Evolutionary conservation across 2,329 filamentous ascomycete genomes (phyloP), one percentile per base, ranked within the genome.

Genomic region (Ceratocystis alfenasii): DNA sequence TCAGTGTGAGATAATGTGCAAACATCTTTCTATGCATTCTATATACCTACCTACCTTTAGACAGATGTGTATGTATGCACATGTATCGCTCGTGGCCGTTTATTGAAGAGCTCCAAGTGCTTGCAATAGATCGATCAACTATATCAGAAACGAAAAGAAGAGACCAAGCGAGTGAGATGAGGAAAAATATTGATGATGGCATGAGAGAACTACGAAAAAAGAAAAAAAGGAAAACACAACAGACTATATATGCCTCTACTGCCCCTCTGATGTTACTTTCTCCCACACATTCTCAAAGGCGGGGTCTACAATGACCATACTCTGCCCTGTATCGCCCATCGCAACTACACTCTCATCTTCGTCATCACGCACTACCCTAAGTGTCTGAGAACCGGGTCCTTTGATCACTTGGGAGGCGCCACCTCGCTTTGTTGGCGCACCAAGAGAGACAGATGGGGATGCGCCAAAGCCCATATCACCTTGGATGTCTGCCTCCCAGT

Each of bases 271-370:
- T 41, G 63, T 70, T 17, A 87, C 87, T 74, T 85, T 83, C 63
- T 82, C 85, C 87, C 87, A 90, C 1, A 85, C 87, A 70, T 78
- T 83, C 74, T 90, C 87, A 70, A 90, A 84, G 3, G 77, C 67
- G 20, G 67, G 65, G 28, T 67, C 79, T 62, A 68, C 53, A 33
- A 68, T 68, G 33, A 68, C 66, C 53, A 68, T 65, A 30, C 63
- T 68, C 41, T 74, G 76, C 66, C 77, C 72, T 28, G 62, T 46
- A 22, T 67, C 62, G 15, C 82, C 80, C 28, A 85, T 77, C 68
- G 86, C 72, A 20, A 85, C 77, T 5, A 83, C 70, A 69, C 82
- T 84, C 69, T 83, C 80, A 66, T 81, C 79, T 5, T 69, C 66
- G 65, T 71, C 67, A 65, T 65, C 69, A 69, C 68, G 46, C 59